Conservation (phyloP, 192 early-diverging fungal genomes). For the Entomortierella beljakovae region DNA sequence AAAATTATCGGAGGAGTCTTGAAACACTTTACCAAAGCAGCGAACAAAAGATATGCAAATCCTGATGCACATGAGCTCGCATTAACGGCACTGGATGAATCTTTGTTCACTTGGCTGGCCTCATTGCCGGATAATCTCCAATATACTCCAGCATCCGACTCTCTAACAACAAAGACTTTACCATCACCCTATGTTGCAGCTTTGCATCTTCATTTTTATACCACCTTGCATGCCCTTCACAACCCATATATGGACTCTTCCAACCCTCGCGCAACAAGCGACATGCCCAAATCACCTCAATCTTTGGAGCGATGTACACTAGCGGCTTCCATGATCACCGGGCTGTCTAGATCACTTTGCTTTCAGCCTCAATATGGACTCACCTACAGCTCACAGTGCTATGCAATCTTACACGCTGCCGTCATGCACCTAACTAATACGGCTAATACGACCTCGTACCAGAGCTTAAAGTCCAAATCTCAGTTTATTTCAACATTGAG, state of each 20-base stretch:
- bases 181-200: conserved; percentile 45
- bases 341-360: conserved; percentile 46
- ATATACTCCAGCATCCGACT: conserved; percentile 57
- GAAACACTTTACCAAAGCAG: conserved; percentile 49
- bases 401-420: conserved; percentile 45
- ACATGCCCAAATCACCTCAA: conserved; percentile 50
- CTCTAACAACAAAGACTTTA: conserved; percentile 35
- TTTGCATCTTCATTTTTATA: conserved; percentile 65
- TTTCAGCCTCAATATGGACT: conserved; percentile 54
- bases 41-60: conserved; percentile 41
- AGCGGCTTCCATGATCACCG: conserved; percentile 50
- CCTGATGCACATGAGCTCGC: conserved; percentile 49
- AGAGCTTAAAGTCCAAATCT: conserved; percentile 53
- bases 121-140: conserved; percentile 62
- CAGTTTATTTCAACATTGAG: conserved; percentile 53
- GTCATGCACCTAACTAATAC: conserved; percentile 56
- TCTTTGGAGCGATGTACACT: conserved; percentile 46
- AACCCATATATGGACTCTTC: conserved; percentile 64
- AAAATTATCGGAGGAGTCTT: conserved; percentile 50
- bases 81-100: conserved; percentile 50
- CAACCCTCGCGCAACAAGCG: conserved; percentile 41
- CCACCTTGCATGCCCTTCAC: conserved; percentile 64
- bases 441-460: conserved; percentile 50
- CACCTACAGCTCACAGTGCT: conserved; percentile 51
- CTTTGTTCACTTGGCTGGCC: conserved; percentile 58